phyloP scores from a whole-genome alignment of 2,329 filamentous ascomycete species.

The Xylaria sp. region DNA sequence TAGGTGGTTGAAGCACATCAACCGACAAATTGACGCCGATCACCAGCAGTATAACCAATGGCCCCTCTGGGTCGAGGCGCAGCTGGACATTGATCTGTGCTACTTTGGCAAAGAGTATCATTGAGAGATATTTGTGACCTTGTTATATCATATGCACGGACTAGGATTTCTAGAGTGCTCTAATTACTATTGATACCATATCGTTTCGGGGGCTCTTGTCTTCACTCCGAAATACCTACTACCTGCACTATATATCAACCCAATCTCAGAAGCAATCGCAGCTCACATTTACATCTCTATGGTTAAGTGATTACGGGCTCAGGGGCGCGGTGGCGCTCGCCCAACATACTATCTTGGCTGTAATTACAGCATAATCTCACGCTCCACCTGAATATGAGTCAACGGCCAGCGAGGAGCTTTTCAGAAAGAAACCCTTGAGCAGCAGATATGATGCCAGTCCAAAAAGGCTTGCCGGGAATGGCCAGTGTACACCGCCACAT shows the following conservation, averaged over 20 bases:
- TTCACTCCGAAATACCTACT: conserved; percentile 10
- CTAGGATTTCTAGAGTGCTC: background rate
- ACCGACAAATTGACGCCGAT: conserved; percentile 58
- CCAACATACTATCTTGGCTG: conserved; percentile 8
- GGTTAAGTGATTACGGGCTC: background rate
- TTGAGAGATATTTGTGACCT: conserved; percentile 15
- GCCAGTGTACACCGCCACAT: conserved; percentile 28
- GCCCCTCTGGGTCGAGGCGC: conserved; percentile 66
- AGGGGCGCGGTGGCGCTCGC: background rate
- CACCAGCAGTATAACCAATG: conserved; percentile 62
- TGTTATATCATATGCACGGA: conserved; percentile 6
- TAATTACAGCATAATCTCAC: background rate
- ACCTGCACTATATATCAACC: conserved; percentile 7
- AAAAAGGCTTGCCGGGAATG: conserved; percentile 6
- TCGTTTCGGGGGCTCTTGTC: conserved; percentile 5
- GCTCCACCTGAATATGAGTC: background rate
- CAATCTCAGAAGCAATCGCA: conserved; percentile 10
- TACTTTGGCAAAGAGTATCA: conserved; percentile 59
- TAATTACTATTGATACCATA: conserved; percentile 27
- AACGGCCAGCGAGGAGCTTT: conserved; percentile 1
- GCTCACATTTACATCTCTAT: background rate
- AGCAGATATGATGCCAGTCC: background rate
- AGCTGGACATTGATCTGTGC: conserved; percentile 58
- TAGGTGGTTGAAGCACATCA: conserved; percentile 64
- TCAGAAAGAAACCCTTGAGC: conserved; percentile 2